Conservation (phyloP, 495 filamentous ascomycete genomes). For the Filosporella fistucella region DNA sequence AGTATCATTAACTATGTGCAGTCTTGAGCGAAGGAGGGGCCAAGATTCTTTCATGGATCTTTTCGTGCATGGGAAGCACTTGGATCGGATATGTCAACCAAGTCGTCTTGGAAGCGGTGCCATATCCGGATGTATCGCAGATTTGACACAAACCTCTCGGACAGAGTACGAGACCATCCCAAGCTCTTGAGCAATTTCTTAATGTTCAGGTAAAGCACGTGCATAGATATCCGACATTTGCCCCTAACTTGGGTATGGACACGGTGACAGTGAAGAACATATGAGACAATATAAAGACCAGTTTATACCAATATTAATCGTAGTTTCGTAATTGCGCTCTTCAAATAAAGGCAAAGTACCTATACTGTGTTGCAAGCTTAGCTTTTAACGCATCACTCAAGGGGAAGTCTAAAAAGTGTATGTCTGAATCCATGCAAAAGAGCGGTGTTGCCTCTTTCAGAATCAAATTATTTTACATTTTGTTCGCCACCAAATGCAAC, state of each 20-base stretch:
- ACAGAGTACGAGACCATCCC: no score
- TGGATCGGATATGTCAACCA: no score
- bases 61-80: no score
- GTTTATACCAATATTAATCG: neutral
- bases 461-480: slow-evolving; percentile 13
- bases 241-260: neutral
- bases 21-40: no score
- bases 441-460: slow-evolving; percentile 7
- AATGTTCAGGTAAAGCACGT: no score
- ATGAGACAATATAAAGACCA: no score
- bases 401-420: neutral
- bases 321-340: neutral
- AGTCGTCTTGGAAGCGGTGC: no score
- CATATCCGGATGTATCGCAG: no score
- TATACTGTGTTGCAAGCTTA: neutral
- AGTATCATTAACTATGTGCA: no score
- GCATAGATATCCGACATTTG: neutral
- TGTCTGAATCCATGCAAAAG: neutral
- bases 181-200: no score
- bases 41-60: no score
- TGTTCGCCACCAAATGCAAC: slow-evolving; percentile 14
- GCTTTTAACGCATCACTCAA: neutral
- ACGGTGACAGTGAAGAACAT: neutral
- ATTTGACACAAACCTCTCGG: no score
- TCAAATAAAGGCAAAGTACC: neutral